Evolutionary conservation across 139 green algal genomes (phyloP).

Genomic region (Chlamydomonas applanata): DNA sequence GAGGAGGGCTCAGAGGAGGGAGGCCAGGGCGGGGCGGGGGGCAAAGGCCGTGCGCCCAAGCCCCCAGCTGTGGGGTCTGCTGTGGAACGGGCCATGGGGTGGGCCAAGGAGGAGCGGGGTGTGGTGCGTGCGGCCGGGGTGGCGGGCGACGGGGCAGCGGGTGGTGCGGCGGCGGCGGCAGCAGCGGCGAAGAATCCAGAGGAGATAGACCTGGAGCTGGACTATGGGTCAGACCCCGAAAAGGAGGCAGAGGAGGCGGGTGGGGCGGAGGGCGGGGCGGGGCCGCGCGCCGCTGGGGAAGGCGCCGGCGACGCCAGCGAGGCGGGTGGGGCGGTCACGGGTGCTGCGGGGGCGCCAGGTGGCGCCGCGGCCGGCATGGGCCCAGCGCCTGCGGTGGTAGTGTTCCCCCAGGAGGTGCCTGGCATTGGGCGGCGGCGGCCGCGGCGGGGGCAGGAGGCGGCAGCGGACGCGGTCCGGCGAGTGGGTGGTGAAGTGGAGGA

Average conservation of each 20-base stretch:
- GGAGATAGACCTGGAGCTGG: constrained; percentile 9
- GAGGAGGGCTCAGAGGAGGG: background rate
- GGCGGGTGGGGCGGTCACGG: constrained; percentile 17
- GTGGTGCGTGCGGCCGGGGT: background rate
- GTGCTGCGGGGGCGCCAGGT: background rate
- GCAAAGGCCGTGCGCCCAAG: constrained; percentile 20
- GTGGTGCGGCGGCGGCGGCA: background rate
- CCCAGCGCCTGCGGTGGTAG: background rate
- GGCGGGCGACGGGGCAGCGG: background rate
- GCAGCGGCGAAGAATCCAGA: background rate
- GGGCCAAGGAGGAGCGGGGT: constrained; percentile 26
- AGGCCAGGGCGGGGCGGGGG: constrained; percentile 23
- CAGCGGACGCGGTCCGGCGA: background rate
- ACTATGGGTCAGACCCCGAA: no score
- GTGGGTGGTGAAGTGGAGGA: constrained; percentile 42
- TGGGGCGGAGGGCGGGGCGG: background rate
- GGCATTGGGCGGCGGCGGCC: background rate
- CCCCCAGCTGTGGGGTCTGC: background rate
- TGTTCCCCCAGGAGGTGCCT: constrained; percentile 1
- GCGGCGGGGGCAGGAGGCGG: background rate
- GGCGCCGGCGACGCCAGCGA: background rate
- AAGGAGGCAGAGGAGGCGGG: background rate
- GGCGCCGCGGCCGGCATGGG: background rate
- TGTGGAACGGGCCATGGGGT: constrained; percentile 22
- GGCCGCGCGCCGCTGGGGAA: background rate